Base-by-base conservation (phyloP, 768 basidiomycete species). In the Boletus sp. region DNA sequence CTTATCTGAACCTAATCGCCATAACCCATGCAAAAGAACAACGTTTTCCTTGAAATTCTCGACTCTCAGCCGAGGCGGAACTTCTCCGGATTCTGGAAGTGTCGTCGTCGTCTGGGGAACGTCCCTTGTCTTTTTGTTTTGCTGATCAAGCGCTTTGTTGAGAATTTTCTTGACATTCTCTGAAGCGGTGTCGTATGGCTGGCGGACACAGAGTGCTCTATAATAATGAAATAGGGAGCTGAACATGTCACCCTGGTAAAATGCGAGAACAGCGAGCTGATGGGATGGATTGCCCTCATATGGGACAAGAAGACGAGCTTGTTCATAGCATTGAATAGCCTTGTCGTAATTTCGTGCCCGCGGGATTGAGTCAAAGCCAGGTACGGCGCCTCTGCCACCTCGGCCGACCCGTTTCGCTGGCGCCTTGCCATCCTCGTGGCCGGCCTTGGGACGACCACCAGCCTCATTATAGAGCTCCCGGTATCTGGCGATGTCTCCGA, bases 401-500 rank as follows among this genome's bases (percentile, higher is more conserved):
- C 78, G 75, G 15, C 75, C 73, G 54, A 72, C 79, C 57, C 74
- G 73, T 62, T 65, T 62, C 53, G 72, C 51, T 38, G 69, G 60
- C 0, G 35, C 64, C 7, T 72, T 64, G 1, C 77, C 76, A 37
- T 86, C 84, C 59, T 90, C 86, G 38, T 86, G 84, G 17, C 87
- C 86, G 0, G 82, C 85, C 61, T 77, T 81, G 17, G 85, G 78
- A 49, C 86, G 77, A 23, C 85, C 79, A 29, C 82, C 79, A 47
- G 78, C 71, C 58, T 93, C 91, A 63, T 85, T 89, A 64, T 96
- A 97, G 39, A 88, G 83, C 63, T 98, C 95, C 53, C 87, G 80
- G 72, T 99, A 99, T 39, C 97, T 81, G 55, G 93, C 90, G 45
- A 99, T 86, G 65, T 99, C 97, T 11, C 97, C 97, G 9, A 95